Evolutionary conservation across 768 basidiomycete genomes (phyloP).

Genomic region (Mrakia blollopis): DNA sequence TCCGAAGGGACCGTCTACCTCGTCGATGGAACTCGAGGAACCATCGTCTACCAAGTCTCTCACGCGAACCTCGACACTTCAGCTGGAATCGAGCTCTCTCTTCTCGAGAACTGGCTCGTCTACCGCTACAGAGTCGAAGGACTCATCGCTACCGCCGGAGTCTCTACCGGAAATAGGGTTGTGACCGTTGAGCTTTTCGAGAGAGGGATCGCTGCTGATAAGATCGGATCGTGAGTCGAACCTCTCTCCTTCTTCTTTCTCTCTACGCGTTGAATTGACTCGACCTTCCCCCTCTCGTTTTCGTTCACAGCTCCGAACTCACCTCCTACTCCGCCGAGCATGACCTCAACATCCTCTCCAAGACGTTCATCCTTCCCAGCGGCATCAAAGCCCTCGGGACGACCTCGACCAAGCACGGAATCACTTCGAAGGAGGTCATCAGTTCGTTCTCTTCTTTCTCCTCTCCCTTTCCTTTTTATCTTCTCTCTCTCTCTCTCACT

Average conservation of each 20-base stretch:
- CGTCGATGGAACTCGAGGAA: slow-evolving; percentile 74
- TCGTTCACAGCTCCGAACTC: slow-evolving; percentile 52
- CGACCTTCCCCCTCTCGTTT: background rate
- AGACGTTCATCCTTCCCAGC: slow-evolving; percentile 65
- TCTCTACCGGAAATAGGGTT: slow-evolving; percentile 63
- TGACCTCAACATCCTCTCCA: slow-evolving; percentile 58
- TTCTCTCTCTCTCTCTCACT: background rate
- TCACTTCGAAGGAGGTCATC: slow-evolving; percentile 78
- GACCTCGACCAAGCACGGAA: slow-evolving; percentile 82
- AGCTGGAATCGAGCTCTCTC: slow-evolving; percentile 52
- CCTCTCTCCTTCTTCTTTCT: background rate
- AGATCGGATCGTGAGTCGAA: slow-evolving; percentile 25
- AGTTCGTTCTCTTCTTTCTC: slow-evolving; percentile 51
- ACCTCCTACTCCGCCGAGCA: slow-evolving; percentile 55
- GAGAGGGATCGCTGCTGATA: slow-evolving; percentile 49
- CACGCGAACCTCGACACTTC: slow-evolving; percentile 47
- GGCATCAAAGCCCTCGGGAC: slow-evolving; percentile 64
- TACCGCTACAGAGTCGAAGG: slow-evolving; percentile 74
- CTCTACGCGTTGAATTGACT: background rate
- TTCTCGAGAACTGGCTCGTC: slow-evolving; percentile 90
- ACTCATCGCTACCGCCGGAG: slow-evolving; percentile 48
- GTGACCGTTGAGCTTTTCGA: slow-evolving; percentile 88
- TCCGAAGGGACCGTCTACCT: slow-evolving; percentile 63
- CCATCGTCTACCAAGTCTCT: slow-evolving; percentile 60
- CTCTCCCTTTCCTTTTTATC: background rate